Percentiles rank a stretch among this genome's conserved stretches.
phyloP scores from a whole-genome alignment of 176 grass and related monocot species.

The Carex myosuroides region DNA sequence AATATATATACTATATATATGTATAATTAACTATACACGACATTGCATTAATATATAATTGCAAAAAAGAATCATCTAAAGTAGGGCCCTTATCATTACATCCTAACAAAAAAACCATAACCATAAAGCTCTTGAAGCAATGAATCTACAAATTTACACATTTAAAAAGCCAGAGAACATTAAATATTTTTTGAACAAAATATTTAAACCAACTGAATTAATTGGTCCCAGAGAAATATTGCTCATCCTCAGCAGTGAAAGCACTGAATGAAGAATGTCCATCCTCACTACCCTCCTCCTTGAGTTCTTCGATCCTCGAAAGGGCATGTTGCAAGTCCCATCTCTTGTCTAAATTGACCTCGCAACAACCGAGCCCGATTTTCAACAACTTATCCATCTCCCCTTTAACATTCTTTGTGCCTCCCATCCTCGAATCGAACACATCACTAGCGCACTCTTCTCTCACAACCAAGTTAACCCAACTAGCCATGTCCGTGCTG shows the following conservation, averaged over 20 bases:
- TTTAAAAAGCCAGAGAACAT: slow-evolving; percentile 10
- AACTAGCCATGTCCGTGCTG: slow-evolving; percentile 50
- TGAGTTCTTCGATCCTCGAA: slow-evolving; percentile 57
- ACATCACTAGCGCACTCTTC: slow-evolving; percentile 77
- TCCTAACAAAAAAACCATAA: slow-evolving; percentile 12
- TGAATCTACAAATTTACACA: slow-evolving; percentile 23
- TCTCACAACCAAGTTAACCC: slow-evolving; percentile 73
- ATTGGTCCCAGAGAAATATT: slow-evolving; percentile 5
- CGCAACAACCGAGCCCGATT: slow-evolving; percentile 80
- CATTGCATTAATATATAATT: not conserved
- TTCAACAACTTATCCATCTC: slow-evolving; percentile 90
- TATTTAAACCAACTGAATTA: slow-evolving; percentile 6
- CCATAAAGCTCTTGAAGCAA: slow-evolving; percentile 8
- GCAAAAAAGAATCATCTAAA: slow-evolving; percentile 20
- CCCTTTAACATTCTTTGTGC: slow-evolving; percentile 36
- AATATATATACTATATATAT: slow-evolving; percentile 1
- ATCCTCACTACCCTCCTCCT: slow-evolving; percentile 27
- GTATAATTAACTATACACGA: not conserved
- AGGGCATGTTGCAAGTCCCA: slow-evolving; percentile 52
- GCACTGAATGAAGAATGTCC: slow-evolving; percentile 23
- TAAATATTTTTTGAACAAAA: not conserved
- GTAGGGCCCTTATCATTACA: slow-evolving; percentile 12
- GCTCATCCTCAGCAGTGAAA: slow-evolving; percentile 4
- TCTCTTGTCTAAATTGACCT: slow-evolving; percentile 32
- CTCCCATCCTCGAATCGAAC: slow-evolving; percentile 58